phyloP scores from a whole-genome alignment of 768 basidiomycete genomes.

The Cystofilobasidium capitatum region DNA sequence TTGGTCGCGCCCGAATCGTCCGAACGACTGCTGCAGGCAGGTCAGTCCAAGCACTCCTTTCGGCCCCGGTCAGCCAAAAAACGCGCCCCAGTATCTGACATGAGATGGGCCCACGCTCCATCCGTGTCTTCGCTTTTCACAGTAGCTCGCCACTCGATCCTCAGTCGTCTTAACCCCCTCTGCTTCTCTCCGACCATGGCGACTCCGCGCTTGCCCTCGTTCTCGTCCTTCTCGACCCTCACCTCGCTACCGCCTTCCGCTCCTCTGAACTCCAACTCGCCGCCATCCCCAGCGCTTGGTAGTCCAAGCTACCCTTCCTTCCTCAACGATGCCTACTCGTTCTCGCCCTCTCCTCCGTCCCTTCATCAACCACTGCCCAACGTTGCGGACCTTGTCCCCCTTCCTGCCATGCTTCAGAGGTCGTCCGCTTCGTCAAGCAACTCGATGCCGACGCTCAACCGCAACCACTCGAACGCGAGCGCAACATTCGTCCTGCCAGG shows the following conservation, averaged over 20 bases:
- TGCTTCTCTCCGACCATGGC: neutral
- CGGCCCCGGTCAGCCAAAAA: neutral
- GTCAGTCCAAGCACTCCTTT: neutral
- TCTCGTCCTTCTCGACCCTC: neutral
- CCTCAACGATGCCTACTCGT: neutral
- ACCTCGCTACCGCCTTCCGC: neutral
- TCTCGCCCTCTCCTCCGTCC: neutral
- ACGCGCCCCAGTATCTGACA: no score
- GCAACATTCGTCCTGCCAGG: neutral
- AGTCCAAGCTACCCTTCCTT: neutral
- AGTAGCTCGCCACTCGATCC: no score
- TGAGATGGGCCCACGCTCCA: no score
- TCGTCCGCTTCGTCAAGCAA: neutral
- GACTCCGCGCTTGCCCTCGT: constrained; percentile 3
- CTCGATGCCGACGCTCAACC: neutral
- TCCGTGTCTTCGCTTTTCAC: no score
- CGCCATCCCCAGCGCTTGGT: neutral
- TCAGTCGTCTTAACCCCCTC: no score
- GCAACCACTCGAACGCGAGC: neutral
- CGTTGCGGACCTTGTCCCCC: neutral
- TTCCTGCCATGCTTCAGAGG: neutral
- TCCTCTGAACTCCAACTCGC: neutral
- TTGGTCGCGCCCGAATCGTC: neutral
- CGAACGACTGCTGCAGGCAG: neutral
- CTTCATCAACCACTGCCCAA: neutral